phyloP scores from a whole-genome alignment of 208 protist species.

The Histomonas meleagridis region DNA sequence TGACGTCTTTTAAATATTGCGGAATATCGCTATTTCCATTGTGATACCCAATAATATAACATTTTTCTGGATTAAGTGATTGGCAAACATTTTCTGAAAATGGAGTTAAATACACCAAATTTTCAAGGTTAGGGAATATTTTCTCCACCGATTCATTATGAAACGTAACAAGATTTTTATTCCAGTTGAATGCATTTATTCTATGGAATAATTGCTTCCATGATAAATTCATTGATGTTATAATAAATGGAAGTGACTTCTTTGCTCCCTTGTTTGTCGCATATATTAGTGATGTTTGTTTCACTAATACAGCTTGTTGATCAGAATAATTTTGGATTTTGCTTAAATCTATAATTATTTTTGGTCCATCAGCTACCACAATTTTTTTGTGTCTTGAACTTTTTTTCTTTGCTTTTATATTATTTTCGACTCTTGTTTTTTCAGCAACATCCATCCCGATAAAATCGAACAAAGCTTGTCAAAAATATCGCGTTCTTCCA shows the following conservation, averaged over 20 bases:
- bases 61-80: background rate
- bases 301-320: background rate
- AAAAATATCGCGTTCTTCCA: too few species aligned
- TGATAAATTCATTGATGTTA: background rate
- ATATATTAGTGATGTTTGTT: background rate
- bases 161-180: background rate
- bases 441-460: too few species aligned
- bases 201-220: background rate
- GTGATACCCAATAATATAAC: background rate
- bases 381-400: too few species aligned
- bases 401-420: too few species aligned
- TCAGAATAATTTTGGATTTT: too few species aligned
- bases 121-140: background rate
- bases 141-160: background rate
- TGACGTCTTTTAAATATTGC: too few species aligned
- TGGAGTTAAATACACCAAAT: constrained; percentile 22
- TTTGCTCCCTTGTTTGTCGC: background rate
- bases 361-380: background rate
- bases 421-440: too few species aligned
- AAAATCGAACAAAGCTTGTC: too few species aligned
- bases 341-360: background rate
- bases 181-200: background rate
- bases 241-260: background rate
- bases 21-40: too few species aligned
- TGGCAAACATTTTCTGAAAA: constrained; percentile 13